Base-by-base conservation (phyloP, 768 basidiomycete species). In the Obba rivulosa region DNA sequence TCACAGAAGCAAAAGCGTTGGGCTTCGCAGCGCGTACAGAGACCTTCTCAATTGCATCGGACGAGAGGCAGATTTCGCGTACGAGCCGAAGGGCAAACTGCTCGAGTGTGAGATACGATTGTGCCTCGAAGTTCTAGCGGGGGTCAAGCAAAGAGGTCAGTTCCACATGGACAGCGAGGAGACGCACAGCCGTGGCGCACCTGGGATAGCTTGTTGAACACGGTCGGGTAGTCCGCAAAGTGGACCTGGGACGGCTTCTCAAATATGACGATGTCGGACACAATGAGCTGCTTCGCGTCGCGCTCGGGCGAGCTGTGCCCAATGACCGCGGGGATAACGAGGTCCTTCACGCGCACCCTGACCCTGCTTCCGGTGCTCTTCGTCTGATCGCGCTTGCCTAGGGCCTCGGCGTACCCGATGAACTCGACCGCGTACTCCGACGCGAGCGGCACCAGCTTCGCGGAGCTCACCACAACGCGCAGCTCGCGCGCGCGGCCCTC, bases 271-370 rank as follows among this genome's bases (percentile, higher is more conserved):
- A 89, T 60, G 56, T 81, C 77, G 20, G 78, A 65, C 41, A 81
- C 58, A 21, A 90, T 76, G 22, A 76, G 66, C 61, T 90, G 87
- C 57, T 81, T 81, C 37, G 77, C 74, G 24, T 74, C 59, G 25
- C 86, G 70, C 56, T 90, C 87, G 7, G 80, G 82, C 0, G 81
- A 75, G 52, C 87, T 84, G 28, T 89, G 75, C 0, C 87, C 88
- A 41, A 91, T 80, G 44, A 89, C 65, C 8, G 81, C 74, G 0
- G 73, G 70, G 10, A 83, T 59, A 2, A 65, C 53, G 11, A 89
- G 57, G 41, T 77, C 68, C 25, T 64, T 65, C 31, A 88, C 65
- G 8, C 58, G 57, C n/a, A 73, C 68, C 41, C 64, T 66, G 35
- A 64, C 54, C 53, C 41, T 22, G 38, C 35, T 35, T 24, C 23